phyloP scores from a whole-genome alignment of 2,329 filamentous ascomycete genomes.

The Aspergillus persii region DNA sequence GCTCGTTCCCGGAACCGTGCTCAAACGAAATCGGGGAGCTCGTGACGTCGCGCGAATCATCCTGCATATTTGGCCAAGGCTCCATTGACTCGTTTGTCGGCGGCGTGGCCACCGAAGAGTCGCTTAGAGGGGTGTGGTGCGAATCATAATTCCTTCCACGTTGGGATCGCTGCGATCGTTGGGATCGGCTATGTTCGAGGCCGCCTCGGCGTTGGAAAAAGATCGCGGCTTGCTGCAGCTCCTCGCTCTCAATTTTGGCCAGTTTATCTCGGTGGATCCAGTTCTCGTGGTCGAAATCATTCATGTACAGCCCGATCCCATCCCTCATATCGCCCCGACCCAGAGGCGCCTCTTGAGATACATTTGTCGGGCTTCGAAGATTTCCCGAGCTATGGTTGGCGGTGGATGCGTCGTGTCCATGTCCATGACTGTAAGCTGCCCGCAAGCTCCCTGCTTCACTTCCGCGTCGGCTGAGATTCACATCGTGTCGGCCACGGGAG shows the following conservation, averaged over 20 bases:
- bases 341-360: slow-evolving; percentile 16
- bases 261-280: slow-evolving; percentile 54
- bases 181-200: slow-evolving; percentile 36
- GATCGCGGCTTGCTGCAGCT: slow-evolving; percentile 48
- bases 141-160: slow-evolving; percentile 40
- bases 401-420: slow-evolving; percentile 13
- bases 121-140: slow-evolving; percentile 30
- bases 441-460: slow-evolving; percentile 40
- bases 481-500: slow-evolving; percentile 35
- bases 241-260: slow-evolving; percentile 51
- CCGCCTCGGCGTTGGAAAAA: slow-evolving; percentile 40
- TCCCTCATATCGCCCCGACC: slow-evolving; percentile 20
- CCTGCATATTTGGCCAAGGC: slow-evolving; percentile 35
- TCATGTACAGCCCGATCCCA: slow-evolving; percentile 11
- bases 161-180: slow-evolving; percentile 30
- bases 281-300: slow-evolving; percentile 36
- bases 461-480: slow-evolving; percentile 34
- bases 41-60: slow-evolving; percentile 31
- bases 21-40: slow-evolving; percentile 37
- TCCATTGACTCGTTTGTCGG: slow-evolving; percentile 30
- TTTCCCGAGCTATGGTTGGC: slow-evolving; percentile 21
- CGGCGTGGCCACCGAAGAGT: slow-evolving; percentile 22
- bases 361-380: slow-evolving; percentile 23
- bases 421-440: slow-evolving; percentile 35
- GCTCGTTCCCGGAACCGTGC: slow-evolving; percentile 43